Percentiles rank a stretch among this genome's conserved stretches.
These are phyloP conservation scores for Avicennia marina DNA, from an alignment of 257 asterid genomes.

Conservation along the genomic window DNA sequence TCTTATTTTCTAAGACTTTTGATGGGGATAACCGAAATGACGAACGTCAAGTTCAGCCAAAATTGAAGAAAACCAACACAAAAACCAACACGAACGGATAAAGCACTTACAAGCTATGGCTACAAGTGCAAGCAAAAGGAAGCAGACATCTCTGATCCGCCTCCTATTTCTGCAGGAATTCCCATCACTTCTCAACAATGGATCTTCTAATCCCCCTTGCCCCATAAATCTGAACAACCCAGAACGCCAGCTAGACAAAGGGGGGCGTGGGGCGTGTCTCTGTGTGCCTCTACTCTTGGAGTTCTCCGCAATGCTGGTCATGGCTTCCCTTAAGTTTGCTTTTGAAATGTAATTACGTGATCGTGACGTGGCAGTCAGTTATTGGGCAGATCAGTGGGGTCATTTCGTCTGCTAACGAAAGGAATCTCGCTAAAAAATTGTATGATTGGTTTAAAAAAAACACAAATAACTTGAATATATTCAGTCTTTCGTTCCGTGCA, in stretches of 20 bases:
- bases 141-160: slow-evolving; percentile 15
- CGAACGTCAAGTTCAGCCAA: not conserved
- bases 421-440: not conserved
- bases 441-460: not conserved
- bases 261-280: too few species aligned
- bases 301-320: too few species aligned
- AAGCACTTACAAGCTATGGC: slow-evolving; percentile 37
- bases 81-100: not conserved
- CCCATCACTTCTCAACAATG: slow-evolving; percentile 21
- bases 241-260: too few species aligned
- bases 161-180: slow-evolving; percentile 12
- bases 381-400: not conserved
- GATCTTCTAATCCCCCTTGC: slow-evolving; percentile 17
- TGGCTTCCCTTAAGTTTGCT: too few species aligned
- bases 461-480: not conserved
- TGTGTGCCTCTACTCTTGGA: not conserved
- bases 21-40: not conserved
- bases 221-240: slow-evolving; percentile 13
- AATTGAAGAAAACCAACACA: not conserved
- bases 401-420: not conserved
- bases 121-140: slow-evolving; percentile 22
- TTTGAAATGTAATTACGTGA: not conserved
- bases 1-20: not conserved
- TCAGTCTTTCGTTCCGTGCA: too few species aligned
- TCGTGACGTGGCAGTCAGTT: not conserved